These are phyloP conservation scores for Fusarium scirpi DNA, from an alignment of 2,329 filamentous ascomycete genomes.

Conservation along the genomic window DNA sequence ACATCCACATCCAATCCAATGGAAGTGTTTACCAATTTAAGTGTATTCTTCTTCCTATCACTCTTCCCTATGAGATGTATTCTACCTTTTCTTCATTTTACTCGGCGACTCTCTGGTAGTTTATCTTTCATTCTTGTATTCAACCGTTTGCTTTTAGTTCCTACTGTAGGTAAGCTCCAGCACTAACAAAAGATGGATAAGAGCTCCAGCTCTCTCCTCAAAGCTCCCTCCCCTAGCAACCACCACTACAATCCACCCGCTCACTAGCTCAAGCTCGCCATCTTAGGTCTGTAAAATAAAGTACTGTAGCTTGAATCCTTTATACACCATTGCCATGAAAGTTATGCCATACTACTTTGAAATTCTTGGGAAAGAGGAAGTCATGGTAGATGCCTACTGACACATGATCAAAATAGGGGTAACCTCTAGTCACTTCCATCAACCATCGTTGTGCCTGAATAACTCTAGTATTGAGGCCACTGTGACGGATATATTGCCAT, in stretches of 20 bases:
- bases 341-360: neutral
- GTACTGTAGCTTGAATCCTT: neutral
- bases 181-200: neutral
- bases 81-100: neutral
- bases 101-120: neutral
- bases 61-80: neutral
- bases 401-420: conserved; percentile 7
- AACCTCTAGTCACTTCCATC: neutral
- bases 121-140: neutral
- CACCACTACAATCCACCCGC: conserved; percentile 15
- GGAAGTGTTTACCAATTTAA: conserved; percentile 1
- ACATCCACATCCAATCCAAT: neutral
- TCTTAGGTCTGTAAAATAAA: conserved; percentile 1
- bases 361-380: neutral
- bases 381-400: neutral
- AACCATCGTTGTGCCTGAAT: neutral
- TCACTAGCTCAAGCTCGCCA: conserved; percentile 9
- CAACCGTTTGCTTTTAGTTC: neutral
- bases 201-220: conserved; percentile 1
- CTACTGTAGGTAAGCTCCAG: conserved; percentile 1
- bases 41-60: conserved; percentile 11
- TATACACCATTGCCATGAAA: neutral
- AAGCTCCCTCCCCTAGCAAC: conserved; percentile 16
- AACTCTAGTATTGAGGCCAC: conserved; percentile 3
- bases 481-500: conserved; percentile 9